These are phyloP conservation scores for Tuber umbilicatum DNA, from an alignment of 495 filamentous ascomycete genomes.

Conservation along the genomic window DNA sequence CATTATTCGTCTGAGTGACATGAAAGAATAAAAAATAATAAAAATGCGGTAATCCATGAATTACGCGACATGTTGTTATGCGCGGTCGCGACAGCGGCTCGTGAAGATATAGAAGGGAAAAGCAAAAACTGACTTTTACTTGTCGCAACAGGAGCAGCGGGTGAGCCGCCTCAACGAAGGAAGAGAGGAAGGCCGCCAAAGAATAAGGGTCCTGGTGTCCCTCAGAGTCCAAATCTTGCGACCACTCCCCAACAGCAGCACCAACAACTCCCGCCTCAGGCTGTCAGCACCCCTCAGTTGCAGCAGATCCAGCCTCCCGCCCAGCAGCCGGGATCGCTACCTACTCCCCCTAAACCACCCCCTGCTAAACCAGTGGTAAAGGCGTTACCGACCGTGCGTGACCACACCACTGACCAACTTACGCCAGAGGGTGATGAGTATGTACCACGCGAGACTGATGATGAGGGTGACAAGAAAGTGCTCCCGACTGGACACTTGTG, in stretches of 20 bases:
- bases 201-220: conserved; percentile 46
- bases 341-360: conserved; percentile 73
- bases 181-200: conserved; percentile 85
- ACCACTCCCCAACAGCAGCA: conserved; percentile 44
- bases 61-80: conserved; percentile 44
- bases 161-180: conserved; percentile 64
- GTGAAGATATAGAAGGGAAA: conserved; percentile 15
- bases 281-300: conserved; percentile 70
- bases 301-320: conserved; percentile 62
- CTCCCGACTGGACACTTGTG: conserved; percentile 70
- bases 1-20: conserved; percentile 44
- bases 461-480: conserved; percentile 89
- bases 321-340: conserved; percentile 59
- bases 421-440: conserved; percentile 92
- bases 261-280: conserved; percentile 50
- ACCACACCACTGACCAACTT: conserved; percentile 96
- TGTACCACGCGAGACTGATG: conserved; percentile 86
- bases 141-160: conserved; percentile 43
- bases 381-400: conserved; percentile 87
- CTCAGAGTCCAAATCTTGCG: conserved; percentile 39
- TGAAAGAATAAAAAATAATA: conserved; percentile 35
- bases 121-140: conserved; percentile 23
- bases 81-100: conserved; percentile 43
- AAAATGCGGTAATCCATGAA: conserved; percentile 42
- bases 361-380: conserved; percentile 90